These are phyloP conservation scores for Xenoacremonium recifei DNA, from an alignment of 2,329 filamentous ascomycete species.

Conservation along the genomic window DNA sequence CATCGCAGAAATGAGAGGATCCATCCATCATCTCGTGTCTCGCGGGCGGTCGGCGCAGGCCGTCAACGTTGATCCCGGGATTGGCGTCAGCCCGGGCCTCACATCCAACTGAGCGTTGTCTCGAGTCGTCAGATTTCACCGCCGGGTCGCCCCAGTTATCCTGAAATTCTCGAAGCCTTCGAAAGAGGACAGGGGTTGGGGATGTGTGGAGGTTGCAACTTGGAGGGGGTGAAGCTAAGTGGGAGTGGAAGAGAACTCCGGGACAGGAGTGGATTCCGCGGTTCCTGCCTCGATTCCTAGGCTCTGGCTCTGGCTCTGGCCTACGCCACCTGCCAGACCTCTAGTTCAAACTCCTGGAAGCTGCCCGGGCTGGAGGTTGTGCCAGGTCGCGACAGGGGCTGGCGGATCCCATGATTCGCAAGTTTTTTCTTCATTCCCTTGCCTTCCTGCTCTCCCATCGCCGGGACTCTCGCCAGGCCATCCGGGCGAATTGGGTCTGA, in stretches of 20 bases:
- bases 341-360: not conserved
- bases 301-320: not conserved
- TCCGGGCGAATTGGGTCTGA: slow-evolving; percentile 28
- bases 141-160: slow-evolving; percentile 27
- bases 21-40: slow-evolving; percentile 30
- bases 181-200: slow-evolving; percentile 26
- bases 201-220: slow-evolving; percentile 16
- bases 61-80: slow-evolving; percentile 14
- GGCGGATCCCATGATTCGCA: slow-evolving; percentile 22
- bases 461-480: slow-evolving; percentile 21
- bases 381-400: slow-evolving; percentile 6
- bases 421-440: too few species aligned
- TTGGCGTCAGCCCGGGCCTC: slow-evolving; percentile 1
- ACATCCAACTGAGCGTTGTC: not conserved
- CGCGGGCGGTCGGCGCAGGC: slow-evolving; percentile 25
- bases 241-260: slow-evolving; percentile 1
- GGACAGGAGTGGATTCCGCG: not conserved
- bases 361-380: too few species aligned
- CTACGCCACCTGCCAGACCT: not conserved
- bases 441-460: slow-evolving; percentile 21
- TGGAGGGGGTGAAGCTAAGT: slow-evolving; percentile 12
- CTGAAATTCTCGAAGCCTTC: slow-evolving; percentile 31
- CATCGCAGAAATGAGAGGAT: slow-evolving; percentile 25
- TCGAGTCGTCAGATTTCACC: slow-evolving; percentile 20
- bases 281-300: not conserved